Base-by-base conservation (phyloP, 805 yeast genomes). In the Nakazawaea ishiwadae region DNA sequence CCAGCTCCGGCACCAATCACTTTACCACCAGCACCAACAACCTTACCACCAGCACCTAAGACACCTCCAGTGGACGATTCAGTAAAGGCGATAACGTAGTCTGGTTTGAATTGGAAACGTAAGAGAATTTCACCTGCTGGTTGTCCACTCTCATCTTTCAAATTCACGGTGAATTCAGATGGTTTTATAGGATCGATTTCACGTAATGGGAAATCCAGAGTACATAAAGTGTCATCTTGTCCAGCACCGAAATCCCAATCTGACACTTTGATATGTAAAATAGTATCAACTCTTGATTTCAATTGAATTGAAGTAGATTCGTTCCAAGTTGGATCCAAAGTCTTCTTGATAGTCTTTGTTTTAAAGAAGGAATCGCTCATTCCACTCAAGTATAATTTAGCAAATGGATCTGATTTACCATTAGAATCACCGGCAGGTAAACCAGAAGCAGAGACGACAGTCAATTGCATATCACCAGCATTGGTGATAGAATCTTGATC, bases 211-310 rank as follows among this genome's bases (percentile, higher is more conserved):
- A 89, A 57, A 17, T 55, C 51, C 8, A 79, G 85, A 24, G 66
- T 68, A 43, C 98, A 96, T 42, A 93, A 69, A 48, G 70, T 67
- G 60, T 93, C 99, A 61, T 93, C 91, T 46, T 75, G 77, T 44
- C 81, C 88, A 35, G 87, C 80, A 50, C 96, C 96, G 49, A 91
- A 77, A 62, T 93, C 99, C 96, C 97, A 91, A 59, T 93, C 99
- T 55, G 57, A 71, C 12, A 85, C 77, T 43, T 70, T 75, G 42
- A 86, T 68, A 43, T 65, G 66, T 39, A 90, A 57, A 3, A 60
- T 58, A 9, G 85, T 77, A 52, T 77, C 78, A 42, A 72, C 77
- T 56, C 87, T 75, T 58, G 84, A 82, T 18, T 68, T 55, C 19
- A 89, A 66, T 27, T 72, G 73, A 30, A 80, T 66, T 11, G 70